Percentiles rank a stretch among this genome's conserved stretches.
Evolutionary conservation across 2,329 filamentous ascomycete genomes (phyloP).

Genomic region (Chaetomiaceae sp.): DNA sequence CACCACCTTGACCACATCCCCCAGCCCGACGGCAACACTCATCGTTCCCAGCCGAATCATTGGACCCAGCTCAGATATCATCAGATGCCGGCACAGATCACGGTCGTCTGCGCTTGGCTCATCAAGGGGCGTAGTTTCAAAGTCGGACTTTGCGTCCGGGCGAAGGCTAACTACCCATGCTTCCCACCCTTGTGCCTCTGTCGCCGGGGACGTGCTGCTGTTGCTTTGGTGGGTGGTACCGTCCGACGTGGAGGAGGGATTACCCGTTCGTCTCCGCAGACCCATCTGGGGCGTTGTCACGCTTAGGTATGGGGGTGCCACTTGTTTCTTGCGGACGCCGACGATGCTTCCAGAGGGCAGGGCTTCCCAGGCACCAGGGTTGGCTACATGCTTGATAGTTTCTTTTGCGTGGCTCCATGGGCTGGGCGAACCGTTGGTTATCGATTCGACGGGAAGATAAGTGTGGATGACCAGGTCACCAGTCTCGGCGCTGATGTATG

Average conservation of each 20-base stretch:
- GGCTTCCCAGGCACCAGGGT: constrained; percentile 63
- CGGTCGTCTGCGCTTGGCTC: constrained; percentile 26
- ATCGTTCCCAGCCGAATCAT: constrained; percentile 58
- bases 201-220: constrained; percentile 4
- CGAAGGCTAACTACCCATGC: constrained; percentile 48
- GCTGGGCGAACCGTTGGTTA: constrained; percentile 46
- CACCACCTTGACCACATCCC: constrained; percentile 68
- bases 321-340: constrained; percentile 50
- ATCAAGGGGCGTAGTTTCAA: constrained; percentile 45
- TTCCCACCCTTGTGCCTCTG: constrained; percentile 42
- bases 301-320: constrained; percentile 11
- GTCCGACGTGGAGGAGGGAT: constrained; percentile 9
- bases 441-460: constrained; percentile 53
- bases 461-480: constrained; percentile 62
- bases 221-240: constrained; percentile 29
- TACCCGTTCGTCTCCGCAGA: constrained; percentile 12
- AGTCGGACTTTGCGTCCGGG: constrained; percentile 37
- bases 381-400: constrained; percentile 49
- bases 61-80: constrained; percentile 63
- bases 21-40: constrained; percentile 66
- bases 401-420: constrained; percentile 50
- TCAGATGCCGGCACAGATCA: constrained; percentile 42
- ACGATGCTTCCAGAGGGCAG: constrained; percentile 57
- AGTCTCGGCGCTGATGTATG: constrained; percentile 56
- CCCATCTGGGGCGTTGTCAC: constrained; percentile 16